These are phyloP conservation scores for Lasiosphaeria miniovina DNA, from an alignment of 495 filamentous ascomycete genomes.

Conservation along the genomic window DNA sequence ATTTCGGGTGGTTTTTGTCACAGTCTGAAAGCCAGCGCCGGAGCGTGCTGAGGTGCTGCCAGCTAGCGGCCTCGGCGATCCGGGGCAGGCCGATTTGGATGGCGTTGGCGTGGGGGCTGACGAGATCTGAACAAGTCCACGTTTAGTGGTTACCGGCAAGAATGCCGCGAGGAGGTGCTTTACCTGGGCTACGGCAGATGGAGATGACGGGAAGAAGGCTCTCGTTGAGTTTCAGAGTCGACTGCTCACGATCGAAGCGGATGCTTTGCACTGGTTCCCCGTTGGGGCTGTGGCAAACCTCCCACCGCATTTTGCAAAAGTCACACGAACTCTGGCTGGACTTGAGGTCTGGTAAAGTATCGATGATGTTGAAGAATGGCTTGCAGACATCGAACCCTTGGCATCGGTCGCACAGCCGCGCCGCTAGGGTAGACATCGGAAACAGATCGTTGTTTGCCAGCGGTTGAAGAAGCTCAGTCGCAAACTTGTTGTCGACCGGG, in stretches of 20 bases:
- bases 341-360: conserved; percentile 7
- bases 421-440: background rate
- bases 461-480: background rate
- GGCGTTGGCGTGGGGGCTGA: background rate
- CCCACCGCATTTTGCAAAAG: conserved; percentile 20
- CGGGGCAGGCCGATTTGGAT: conserved; percentile 22
- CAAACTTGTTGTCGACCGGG: conserved; percentile 8
- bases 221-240: conserved; percentile 16
- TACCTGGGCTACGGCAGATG: conserved; percentile 12
- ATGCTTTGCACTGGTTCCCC: conserved; percentile 2
- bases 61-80: conserved; percentile 13
- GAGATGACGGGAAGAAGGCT: conserved; percentile 7
- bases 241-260: conserved; percentile 12
- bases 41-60: conserved; percentile 17
- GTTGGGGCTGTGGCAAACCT: conserved; percentile 5
- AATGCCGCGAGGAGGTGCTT: background rate
- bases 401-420: conserved; percentile 6
- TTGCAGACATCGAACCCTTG: conserved; percentile 2
- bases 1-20: conserved; percentile 7
- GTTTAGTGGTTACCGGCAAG: background rate
- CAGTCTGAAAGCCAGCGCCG: conserved; percentile 23
- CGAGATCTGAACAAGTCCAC: background rate
- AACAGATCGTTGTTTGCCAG: background rate
- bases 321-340: conserved; percentile 9
- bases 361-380: conserved; percentile 3